Conservation (phyloP, 2,329 filamentous ascomycete species). For the Paracorniculantispora psalliotae region DNA sequence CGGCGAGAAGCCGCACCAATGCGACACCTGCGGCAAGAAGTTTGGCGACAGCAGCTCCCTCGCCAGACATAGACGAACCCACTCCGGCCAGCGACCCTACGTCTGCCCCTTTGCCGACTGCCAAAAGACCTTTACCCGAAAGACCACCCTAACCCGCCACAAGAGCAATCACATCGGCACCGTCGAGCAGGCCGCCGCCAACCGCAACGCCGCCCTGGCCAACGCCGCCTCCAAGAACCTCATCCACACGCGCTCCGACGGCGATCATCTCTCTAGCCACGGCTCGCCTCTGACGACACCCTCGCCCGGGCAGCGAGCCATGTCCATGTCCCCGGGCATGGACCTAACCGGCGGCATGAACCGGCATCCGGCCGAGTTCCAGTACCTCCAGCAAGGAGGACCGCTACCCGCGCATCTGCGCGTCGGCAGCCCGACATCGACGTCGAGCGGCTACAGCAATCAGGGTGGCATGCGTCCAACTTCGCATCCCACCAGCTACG, state of each 20-base stretch:
- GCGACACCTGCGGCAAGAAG: constrained; percentile 82
- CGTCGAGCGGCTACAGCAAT: constrained; percentile 49
- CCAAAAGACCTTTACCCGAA: constrained; percentile 95
- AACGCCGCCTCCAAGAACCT: constrained; percentile 39
- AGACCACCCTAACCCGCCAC: constrained; percentile 90
- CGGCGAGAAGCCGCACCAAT: constrained; percentile 97
- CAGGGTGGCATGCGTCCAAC: constrained; percentile 58
- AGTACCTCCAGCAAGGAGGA: constrained; percentile 68
- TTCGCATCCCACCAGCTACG: constrained; percentile 78
- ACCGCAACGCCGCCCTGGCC: constrained; percentile 78
- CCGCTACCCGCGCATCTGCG: constrained; percentile 80
- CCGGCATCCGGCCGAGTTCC: constrained; percentile 59
- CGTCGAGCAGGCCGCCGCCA: constrained; percentile 85
- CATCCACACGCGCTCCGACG: constrained; percentile 58
- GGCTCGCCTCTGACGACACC: constrained; percentile 74
- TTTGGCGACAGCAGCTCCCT: constrained; percentile 96
- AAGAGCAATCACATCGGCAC: constrained; percentile 95
- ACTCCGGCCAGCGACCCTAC: constrained; percentile 92
- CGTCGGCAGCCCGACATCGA: constrained; percentile 64
- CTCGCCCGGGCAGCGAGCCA: constrained; percentile 72
- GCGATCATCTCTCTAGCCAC: constrained; percentile 64
- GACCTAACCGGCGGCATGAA: constrained; percentile 69
- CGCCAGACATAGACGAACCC: constrained; percentile 87
- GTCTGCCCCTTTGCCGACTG: constrained; percentile 97
- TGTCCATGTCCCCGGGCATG: constrained; percentile 74